Evolutionary conservation across 768 basidiomycete genomes (phyloP), one percentile per base, ranked within the genome.

Genomic region (Trametes cinnabarina): DNA sequence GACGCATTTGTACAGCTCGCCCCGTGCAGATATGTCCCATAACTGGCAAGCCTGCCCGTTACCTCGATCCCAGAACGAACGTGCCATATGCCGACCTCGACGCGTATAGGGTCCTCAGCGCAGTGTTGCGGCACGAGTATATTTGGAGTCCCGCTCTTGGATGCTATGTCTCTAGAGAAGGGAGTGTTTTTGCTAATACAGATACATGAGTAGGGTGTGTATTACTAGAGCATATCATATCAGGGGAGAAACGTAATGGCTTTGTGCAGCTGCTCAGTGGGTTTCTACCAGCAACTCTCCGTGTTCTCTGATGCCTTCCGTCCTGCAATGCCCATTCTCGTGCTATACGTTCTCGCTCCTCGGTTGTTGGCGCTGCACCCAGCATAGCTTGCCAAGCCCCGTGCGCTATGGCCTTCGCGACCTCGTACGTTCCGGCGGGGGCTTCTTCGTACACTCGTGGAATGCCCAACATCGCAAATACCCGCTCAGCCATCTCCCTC

Each of bases 31-130:
- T 70, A 7, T 96, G 94, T 69, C 83, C 83, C 0, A 82, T 98
- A 58, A 95, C 92, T 0, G 95, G 95, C 3, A 78, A 78, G 41
- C 76, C 79, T 4, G 94, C 93, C 0, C 80, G 74, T 43, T 98
- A 98, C 67, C 68, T 83, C 37, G 93, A 97, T 69, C 94, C 94
- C 1, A 75, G 82, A 40, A 87, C 88, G 0, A 84, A 84, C 10
- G 85, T 90, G 6, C 93, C 92, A 0, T 98, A 84, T 70, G 88
- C 92, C 2, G 82, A 87, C 55, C 68, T 80, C 14, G 72, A 73
- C 20, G 92, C 88, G 11, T 97, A 83, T 68, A 70, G 80, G 42
- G 77, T 79, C 8, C 76, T 96, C 47, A 84, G 84, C 26, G 75
- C 72, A 32, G 61, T 94, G 4, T 68, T 93, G 37, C 72, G 73